phyloP scores from a whole-genome alignment of 2,329 filamentous ascomycete species.

The Talaromyces sp. region DNA sequence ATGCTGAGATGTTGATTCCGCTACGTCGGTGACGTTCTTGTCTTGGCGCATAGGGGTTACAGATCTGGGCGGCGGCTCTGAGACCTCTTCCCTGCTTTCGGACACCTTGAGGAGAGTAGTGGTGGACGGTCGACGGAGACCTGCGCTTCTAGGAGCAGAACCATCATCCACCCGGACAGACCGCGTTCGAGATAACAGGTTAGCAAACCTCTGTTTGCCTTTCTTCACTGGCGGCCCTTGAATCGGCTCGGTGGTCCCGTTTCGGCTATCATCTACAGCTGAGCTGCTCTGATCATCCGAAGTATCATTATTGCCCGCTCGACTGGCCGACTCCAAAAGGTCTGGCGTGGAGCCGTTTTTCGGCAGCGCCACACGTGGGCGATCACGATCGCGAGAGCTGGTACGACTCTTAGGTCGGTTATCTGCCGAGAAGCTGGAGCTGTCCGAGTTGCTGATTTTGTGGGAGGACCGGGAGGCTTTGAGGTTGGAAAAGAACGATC shows the following conservation, averaged over 20 bases:
- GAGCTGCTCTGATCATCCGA: conserved; percentile 19
- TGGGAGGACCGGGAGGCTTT: conserved; percentile 43
- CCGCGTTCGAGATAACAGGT: conserved; percentile 39
- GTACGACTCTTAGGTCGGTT: conserved; percentile 34
- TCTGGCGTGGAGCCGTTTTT: conserved; percentile 39
- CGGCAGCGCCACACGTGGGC: conserved; percentile 30
- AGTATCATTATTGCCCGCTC: conserved; percentile 18
- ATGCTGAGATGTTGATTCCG: conserved; percentile 60
- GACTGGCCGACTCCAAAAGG: conserved; percentile 27
- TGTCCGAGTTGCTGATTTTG: conserved; percentile 35
- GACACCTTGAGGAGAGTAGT: conserved; percentile 25
- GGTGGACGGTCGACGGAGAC: conserved; percentile 34
- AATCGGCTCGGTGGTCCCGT: neutral
- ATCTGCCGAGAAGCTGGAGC: conserved; percentile 30
- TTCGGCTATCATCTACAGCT: conserved; percentile 19
- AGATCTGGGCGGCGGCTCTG: conserved; percentile 53
- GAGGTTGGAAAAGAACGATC: conserved; percentile 43
- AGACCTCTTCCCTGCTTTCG: conserved; percentile 17
- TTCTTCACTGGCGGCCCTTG: conserved; percentile 27
- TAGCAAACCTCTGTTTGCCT: conserved; percentile 40
- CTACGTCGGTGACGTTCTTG: conserved; percentile 62
- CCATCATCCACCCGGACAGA: conserved; percentile 41
- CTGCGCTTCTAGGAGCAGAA: conserved; percentile 22
- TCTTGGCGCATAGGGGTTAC: conserved; percentile 60
- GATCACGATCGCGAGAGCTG: conserved; percentile 35